These are phyloP conservation scores for Erodium moschatum DNA, from an alignment of 441 rosid species.

Conservation along the genomic window DNA sequence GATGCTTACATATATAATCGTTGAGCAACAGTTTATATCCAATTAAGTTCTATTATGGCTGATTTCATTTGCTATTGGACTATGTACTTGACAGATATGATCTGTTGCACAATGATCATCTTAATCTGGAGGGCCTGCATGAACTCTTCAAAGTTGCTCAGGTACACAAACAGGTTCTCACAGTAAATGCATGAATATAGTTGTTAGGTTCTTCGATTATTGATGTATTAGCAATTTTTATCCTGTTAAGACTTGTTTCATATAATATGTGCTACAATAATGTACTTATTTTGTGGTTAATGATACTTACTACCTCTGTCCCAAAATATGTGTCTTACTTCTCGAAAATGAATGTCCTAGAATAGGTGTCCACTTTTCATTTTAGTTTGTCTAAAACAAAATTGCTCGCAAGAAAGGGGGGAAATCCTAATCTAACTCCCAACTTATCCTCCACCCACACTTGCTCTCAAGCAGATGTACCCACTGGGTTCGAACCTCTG, in stretches of 20 bases:
- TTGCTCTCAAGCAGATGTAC: too few relatives aligned
- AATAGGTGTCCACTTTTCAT: too few relatives aligned
- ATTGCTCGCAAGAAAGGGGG: too few relatives aligned
- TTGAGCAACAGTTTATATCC: too few relatives aligned
- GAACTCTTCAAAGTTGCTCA: constrained; percentile 98
- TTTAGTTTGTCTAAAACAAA: too few relatives aligned
- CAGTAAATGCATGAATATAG: background rate
- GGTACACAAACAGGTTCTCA: constrained; percentile 37
- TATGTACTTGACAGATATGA: constrained; percentile 54
- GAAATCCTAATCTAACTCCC: too few relatives aligned
- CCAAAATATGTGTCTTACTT: background rate
- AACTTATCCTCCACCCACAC: too few relatives aligned
- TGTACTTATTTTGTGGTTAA: background rate
- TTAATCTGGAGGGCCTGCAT: constrained; percentile 79
- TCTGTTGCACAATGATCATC: constrained; percentile 96
- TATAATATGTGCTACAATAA: background rate
- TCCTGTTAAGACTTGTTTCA: background rate
- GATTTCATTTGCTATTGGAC: constrained; percentile 4
- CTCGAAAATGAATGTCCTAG: background rate
- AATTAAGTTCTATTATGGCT: background rate
- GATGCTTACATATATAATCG: too few relatives aligned
- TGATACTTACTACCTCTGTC: background rate
- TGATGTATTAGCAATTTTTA: background rate
- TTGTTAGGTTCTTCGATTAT: background rate
- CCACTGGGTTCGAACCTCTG: too few relatives aligned